Conservation (phyloP, 257 asterid genomes). For the Ilex aquifolium region DNA sequence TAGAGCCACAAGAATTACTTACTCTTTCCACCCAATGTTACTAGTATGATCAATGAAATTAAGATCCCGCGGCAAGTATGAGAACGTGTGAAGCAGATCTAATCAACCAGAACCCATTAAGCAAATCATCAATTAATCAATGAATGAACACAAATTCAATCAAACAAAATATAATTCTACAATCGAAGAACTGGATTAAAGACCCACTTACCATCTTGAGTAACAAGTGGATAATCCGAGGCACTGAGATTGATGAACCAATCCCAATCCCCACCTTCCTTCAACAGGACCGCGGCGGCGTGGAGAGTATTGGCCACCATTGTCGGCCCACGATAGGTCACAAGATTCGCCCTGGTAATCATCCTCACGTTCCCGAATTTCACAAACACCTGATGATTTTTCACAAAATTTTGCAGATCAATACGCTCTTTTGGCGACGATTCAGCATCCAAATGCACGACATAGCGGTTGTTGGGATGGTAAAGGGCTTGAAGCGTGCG, state of each 20-base stretch:
- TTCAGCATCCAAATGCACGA: slow-evolving; percentile 90
- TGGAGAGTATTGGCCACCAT: slow-evolving; percentile 95
- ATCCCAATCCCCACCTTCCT: slow-evolving; percentile 93
- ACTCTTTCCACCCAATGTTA: slow-evolving; percentile 98
- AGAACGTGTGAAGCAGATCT: slow-evolving; percentile 92
- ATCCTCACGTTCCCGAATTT: slow-evolving; percentile 71
- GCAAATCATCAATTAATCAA: background rate
- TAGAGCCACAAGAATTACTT: slow-evolving; percentile 26
- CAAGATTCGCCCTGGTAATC: slow-evolving; percentile 88
- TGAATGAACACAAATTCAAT: background rate
- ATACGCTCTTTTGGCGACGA: slow-evolving; percentile 67
- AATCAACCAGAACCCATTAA: slow-evolving; percentile 14
- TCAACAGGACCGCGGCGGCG: slow-evolving; percentile 85
- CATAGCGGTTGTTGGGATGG: slow-evolving; percentile 81
- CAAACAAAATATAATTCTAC: background rate
- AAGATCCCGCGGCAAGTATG: slow-evolving; percentile 83
- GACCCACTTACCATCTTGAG: slow-evolving; percentile 58
- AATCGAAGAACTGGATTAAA: background rate
- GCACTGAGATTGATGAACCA: slow-evolving; percentile 97
- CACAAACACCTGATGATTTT: slow-evolving; percentile 23
- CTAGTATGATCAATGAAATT: slow-evolving; percentile 96
- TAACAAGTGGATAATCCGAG: slow-evolving; percentile 85
- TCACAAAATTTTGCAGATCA: slow-evolving; percentile 56
- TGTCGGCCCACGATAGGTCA: slow-evolving; percentile 92
- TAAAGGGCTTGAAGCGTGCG: slow-evolving; percentile 74